These are phyloP conservation scores for Aspergillus aculeatinus DNA, from an alignment of 2,329 filamentous ascomycete genomes.

Conservation along the genomic window DNA sequence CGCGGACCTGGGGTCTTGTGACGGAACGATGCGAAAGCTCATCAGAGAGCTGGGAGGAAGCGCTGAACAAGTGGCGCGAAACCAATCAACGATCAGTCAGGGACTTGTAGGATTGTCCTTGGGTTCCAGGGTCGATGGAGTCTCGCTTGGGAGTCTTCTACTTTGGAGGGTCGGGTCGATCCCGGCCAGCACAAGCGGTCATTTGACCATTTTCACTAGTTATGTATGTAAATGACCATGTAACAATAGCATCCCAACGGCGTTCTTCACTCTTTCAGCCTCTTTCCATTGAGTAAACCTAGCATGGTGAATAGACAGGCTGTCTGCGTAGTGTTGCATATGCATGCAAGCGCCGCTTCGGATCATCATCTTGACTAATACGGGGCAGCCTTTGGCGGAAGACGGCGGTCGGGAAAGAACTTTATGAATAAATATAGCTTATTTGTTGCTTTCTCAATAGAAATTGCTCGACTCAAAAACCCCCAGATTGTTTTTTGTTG, in stretches of 20 bases:
- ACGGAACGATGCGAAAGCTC: constrained; percentile 69
- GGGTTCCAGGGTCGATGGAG: background rate
- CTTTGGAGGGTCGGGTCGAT: background rate
- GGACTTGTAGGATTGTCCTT: background rate
- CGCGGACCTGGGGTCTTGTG: constrained; percentile 77
- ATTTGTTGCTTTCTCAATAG: background rate
- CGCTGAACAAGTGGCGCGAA: constrained; percentile 62
- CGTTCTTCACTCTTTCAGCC: constrained; percentile 1
- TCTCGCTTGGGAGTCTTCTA: background rate
- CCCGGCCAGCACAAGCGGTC: background rate
- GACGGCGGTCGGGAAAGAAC: constrained; percentile 1
- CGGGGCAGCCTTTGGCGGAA: constrained; percentile 8
- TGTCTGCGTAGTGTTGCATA: background rate
- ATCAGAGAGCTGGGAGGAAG: constrained; percentile 63
- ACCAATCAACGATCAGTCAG: constrained; percentile 21
- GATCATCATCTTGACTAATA: constrained; percentile 16
- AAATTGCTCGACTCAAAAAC: background rate
- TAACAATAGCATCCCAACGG: constrained; percentile 17
- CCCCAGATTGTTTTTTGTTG: background rate
- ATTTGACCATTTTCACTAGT: background rate
- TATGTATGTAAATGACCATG: background rate
- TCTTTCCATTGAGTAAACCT: background rate
- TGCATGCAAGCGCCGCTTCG: constrained; percentile 9
- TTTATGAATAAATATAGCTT: background rate
- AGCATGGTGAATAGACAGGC: background rate